Evolutionary conservation across 768 basidiomycete genomes (phyloP), one percentile per base, ranked within the genome.

Genomic region (Lactarius pseudohatsudake): DNA sequence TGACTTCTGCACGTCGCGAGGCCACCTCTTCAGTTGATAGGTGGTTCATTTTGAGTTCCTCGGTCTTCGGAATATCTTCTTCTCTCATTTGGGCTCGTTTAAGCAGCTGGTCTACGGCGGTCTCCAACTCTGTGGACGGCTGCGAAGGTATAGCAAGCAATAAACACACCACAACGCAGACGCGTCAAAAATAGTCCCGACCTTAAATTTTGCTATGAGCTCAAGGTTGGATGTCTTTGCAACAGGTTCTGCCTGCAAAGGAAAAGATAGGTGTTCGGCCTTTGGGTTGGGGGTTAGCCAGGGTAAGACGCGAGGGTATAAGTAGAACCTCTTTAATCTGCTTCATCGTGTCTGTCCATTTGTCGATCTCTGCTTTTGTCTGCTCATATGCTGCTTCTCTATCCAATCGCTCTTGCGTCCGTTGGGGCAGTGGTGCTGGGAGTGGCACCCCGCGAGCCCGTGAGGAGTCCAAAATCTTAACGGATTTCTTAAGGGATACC

Each of bases 351-450:
- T 85, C 87, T 32, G 85, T 85, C 97, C 96, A 98, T 79, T 96
- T 97, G 69, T 91, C 86, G 2, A 96, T 90, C 75, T 98, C 96
- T 68, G 85, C 84, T 74, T 92, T 94, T 4, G 96, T 98, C 76
- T 91, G 85, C 72, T 95, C 94, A 74, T 96, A 97, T 0, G 96
- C 96, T 9, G 95, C 96, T 74, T 94, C 88, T 58, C 96, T 88
- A 71, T 97, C 94, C 0, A 98, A 79, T 54, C 91, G 88, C 67
- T 97, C 95, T 75, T 97, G 92, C 0, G 89, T 85, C 38, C 94
- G 85, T 26, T 89, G 87, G 10, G 94, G 94, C 0, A 99, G 79
- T 0, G 96, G 96, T 0, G 92, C 93, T 4, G 92, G 78, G 7
- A 96, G 81, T 6, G 60, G 69, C 0, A 89, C 81, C 67, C 83